Evolutionary conservation across 345 rosid species (phyloP), one percentile per base, ranked within the genome.

Genomic region (Hibiscus mutabilis): DNA sequence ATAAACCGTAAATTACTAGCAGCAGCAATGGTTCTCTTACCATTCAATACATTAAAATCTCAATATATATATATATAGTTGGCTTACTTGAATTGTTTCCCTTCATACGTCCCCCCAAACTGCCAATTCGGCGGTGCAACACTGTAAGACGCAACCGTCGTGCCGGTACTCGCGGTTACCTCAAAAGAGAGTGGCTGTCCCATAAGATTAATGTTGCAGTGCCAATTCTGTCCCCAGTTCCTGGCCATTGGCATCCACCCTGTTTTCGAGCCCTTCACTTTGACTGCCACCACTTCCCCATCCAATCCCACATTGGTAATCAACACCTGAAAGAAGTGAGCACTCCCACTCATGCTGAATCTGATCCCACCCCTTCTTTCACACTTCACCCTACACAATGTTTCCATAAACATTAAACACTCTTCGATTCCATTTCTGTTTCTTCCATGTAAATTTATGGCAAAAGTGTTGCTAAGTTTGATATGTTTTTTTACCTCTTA

Each of bases 201-300:
- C 31, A 56, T 79, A 60, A 93, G 91, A 75, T 89, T 82, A 70
- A 84, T 85, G 59, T 83, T 83, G 80, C 86, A 78, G 59, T 88
- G 96, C 96, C 93, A 85, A 78, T 79, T 88, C 76, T 93, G 98
- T 60, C 98, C 97, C 98, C 98, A 93, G 74, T 93, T 91, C 78
- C 97, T 91, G 47, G 96, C 97, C 98, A 91, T 81, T 12, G 92
- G 91, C 74, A 93, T 85, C 98, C 97, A 93, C 69, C 96, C 97
- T 52, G 98, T 93, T 83, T 27, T 88, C 56, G 92, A 86, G 19
- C 97, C 98, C 82, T 93, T 93, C 77, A 93, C 91, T 77, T 93
- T 91, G 80, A 91, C 86, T 7, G 85, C 96, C 47, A 84, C 83
- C 57, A 85, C 91, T 78, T 93, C 91, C 29, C 97, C 98, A 62